A percentile compares a stretch with the other conserved stretches of the same genome.
Conservation (phyloP, 768 basidiomycete genomes). For the Macrocybe gigantea region DNA sequence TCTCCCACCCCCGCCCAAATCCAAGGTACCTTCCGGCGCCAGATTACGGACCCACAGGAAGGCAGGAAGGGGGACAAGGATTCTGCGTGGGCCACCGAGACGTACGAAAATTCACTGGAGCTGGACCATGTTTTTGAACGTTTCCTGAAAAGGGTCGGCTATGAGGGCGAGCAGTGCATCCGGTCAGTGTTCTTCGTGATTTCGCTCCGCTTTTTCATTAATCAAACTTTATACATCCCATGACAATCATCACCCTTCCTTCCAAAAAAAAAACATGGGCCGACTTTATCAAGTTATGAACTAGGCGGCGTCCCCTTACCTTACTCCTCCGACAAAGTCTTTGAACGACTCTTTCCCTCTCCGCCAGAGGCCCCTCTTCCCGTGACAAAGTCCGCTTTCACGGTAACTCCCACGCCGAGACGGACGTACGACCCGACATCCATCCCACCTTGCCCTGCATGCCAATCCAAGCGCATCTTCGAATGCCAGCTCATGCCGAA, state of each 20-base stretch:
- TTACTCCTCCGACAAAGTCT: conserved; percentile 74
- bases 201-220: no score
- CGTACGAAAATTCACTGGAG: conserved; percentile 75
- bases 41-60: conserved; percentile 34
- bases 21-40: conserved; percentile 38
- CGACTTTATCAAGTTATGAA: conserved; percentile 59
- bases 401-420: conserved; percentile 40
- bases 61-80: conserved; percentile 39
- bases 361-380: conserved; percentile 40
- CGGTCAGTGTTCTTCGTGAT: conserved; percentile 47
- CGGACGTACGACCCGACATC: conserved; percentile 48
- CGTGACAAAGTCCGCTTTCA: conserved; percentile 57
- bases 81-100: conserved; percentile 59
- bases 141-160: conserved; percentile 67
- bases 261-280: no score
- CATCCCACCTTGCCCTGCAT: conserved; percentile 62
- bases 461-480: conserved; percentile 66
- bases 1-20: conserved; percentile 50
- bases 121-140: conserved; percentile 84
- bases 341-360: conserved; percentile 66
- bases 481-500: conserved; percentile 96
- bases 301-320: conserved; percentile 81
- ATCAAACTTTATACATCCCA: no score
- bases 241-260: no score
- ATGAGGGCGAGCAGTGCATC: conserved; percentile 80